Percentiles rank a stretch among this genome's conserved stretches.
These are phyloP conservation scores for Penicillium sp. DNA, from an alignment of 2,329 filamentous ascomycete genomes.

Conservation along the genomic window DNA sequence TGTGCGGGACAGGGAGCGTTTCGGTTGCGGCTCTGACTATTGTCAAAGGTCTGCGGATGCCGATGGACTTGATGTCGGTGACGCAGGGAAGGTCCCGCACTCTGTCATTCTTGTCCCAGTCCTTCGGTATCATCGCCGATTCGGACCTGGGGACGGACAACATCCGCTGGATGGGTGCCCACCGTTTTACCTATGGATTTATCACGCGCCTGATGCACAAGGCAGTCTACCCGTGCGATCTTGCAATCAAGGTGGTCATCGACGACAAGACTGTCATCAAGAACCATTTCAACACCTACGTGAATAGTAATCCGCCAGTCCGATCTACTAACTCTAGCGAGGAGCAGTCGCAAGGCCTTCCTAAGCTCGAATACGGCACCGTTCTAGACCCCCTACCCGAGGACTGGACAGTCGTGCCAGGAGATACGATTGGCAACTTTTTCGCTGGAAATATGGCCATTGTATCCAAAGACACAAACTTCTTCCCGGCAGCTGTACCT, in stretches of 20 bases:
- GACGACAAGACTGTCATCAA: conserved; percentile 75
- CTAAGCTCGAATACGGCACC: conserved; percentile 77
- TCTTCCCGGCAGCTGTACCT: conserved; percentile 79
- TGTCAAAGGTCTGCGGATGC: conserved; percentile 83
- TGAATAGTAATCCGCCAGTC: conserved; percentile 36
- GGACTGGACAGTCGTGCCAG: conserved; percentile 75
- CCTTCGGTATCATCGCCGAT: conserved; percentile 88
- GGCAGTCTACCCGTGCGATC: conserved; percentile 84
- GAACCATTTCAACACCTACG: conserved; percentile 68
- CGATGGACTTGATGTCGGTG: conserved; percentile 83
- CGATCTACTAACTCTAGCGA: conserved; percentile 38
- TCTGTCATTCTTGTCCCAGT: conserved; percentile 89
- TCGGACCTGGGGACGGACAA: conserved; percentile 88
- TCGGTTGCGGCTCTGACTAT: conserved; percentile 80
- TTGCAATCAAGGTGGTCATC: conserved; percentile 82
- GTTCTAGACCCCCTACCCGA: conserved; percentile 75
- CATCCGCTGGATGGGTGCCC: conserved; percentile 88
- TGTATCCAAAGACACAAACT: conserved; percentile 84
- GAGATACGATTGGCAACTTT: conserved; percentile 85
- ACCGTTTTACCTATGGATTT: conserved; percentile 84
- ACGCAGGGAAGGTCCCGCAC: conserved; percentile 77
- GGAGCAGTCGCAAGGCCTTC: conserved; percentile 63
- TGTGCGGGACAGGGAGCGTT: conserved; percentile 78
- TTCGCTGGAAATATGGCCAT: conserved; percentile 95
- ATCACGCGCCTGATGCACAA: conserved; percentile 76